Conservation (phyloP, 768 basidiomycete genomes). For the Macrolepiota albuminosa region DNA sequence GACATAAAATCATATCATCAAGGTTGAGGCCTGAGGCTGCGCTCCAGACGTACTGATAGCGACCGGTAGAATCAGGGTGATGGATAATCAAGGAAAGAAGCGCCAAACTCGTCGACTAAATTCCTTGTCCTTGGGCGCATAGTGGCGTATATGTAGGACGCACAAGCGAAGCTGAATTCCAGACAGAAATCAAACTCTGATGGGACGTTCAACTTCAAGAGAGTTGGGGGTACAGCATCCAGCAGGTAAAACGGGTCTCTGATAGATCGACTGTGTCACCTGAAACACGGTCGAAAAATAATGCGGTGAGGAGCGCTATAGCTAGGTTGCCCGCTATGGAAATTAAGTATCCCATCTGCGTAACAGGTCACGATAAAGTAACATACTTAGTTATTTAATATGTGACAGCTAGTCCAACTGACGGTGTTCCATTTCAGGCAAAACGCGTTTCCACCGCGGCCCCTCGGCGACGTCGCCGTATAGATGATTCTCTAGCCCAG, state of each 20-base stretch:
- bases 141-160: not conserved
- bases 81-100: not conserved
- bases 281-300: no score
- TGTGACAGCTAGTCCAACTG: no score
- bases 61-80: not conserved
- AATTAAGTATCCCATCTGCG: no score
- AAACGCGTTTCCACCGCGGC: no score
- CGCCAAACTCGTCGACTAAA: not conserved
- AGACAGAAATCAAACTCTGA: not conserved
- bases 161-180: not conserved
- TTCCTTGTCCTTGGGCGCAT: not conserved
- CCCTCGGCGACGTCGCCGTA: no score
- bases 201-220: not conserved
- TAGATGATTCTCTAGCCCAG: not conserved
- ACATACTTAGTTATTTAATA: no score
- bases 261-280: not conserved
- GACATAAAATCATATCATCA: not conserved
- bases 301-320: no score
- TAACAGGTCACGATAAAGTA: no score
- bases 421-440: no score
- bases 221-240: no score
- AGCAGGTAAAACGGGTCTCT: not conserved
- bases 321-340: no score
- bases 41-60: not conserved
- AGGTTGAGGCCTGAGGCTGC: not conserved